These are phyloP conservation scores for Suillus alpinus DNA, from an alignment of 768 basidiomycete genomes.

Conservation along the genomic window DNA sequence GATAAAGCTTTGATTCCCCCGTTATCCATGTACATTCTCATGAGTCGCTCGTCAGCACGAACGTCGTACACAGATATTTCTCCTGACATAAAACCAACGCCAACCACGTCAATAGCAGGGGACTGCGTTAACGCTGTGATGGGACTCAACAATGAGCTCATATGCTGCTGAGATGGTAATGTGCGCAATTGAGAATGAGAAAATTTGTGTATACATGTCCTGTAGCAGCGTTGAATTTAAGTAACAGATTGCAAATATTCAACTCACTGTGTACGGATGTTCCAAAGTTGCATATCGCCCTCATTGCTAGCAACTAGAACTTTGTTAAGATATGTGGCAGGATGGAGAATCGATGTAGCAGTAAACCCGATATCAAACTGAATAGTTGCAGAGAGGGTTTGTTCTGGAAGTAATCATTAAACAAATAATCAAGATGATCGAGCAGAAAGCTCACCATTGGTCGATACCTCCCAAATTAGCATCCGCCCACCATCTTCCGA, in stretches of 20 bases:
- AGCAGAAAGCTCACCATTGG: conserved; percentile 45
- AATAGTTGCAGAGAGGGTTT: conserved; percentile 48
- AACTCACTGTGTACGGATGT: conserved; percentile 76
- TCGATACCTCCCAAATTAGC: conserved; percentile 71
- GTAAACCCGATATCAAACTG: conserved; percentile 82
- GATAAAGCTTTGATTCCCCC: conserved; percentile 72
- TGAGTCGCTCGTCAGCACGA: conserved; percentile 82
- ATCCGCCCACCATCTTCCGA: conserved; percentile 76
- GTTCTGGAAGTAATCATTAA: conserved; percentile 15
- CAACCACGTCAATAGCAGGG: conserved; percentile 94
- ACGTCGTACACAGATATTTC: conserved; percentile 88
- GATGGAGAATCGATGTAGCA: conserved; percentile 85
- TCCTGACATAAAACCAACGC: conserved; percentile 87
- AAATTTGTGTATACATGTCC: conserved; percentile 83
- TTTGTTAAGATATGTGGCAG: conserved; percentile 96
- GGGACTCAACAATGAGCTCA: conserved; percentile 34
- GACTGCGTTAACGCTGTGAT: conserved; percentile 86
- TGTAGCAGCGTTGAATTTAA: conserved; percentile 27
- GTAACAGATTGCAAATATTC: not conserved
- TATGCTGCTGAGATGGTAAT: conserved; percentile 28
- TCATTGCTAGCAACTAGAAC: conserved; percentile 79
- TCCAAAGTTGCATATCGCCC: conserved; percentile 91
- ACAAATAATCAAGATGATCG: not conserved
- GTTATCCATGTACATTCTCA: conserved; percentile 90
- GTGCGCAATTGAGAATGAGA: conserved; percentile 50